Percentiles rank a stretch among this genome's conserved stretches.
Evolutionary conservation across 768 basidiomycete genomes (phyloP).

Genomic region (Mycena chlorophos): DNA sequence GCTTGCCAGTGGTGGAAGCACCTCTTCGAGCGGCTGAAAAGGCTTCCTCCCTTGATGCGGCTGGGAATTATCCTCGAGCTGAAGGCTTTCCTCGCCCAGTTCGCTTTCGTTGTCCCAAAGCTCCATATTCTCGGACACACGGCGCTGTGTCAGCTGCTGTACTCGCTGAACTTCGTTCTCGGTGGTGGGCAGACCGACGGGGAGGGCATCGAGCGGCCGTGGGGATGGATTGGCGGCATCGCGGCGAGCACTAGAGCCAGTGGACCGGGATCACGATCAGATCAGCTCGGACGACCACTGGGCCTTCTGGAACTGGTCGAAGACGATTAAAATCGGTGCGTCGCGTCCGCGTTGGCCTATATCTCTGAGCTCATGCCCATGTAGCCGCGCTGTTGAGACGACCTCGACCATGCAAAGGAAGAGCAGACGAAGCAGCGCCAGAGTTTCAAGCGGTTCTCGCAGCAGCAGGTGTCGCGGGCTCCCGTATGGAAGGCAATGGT

Average conservation of each 20-base stretch:
- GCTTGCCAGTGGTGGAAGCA: no score
- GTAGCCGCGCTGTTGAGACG: background rate
- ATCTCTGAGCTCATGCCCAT: background rate
- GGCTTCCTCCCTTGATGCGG: no score
- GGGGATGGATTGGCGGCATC: slow-evolving; percentile 27
- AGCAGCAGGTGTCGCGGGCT: background rate
- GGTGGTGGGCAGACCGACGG: slow-evolving; percentile 35
- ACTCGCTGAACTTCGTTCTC: slow-evolving; percentile 24
- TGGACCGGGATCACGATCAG: slow-evolving; percentile 30
- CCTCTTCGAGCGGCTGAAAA: no score
- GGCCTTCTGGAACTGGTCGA: slow-evolving; percentile 29
- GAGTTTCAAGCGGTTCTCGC: background rate
- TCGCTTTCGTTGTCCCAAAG: slow-evolving; percentile 28
- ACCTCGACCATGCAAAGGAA: background rate
- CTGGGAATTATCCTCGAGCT: no score
- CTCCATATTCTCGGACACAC: slow-evolving; percentile 30
- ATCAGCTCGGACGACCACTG: slow-evolving; percentile 31
- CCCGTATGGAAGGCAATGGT: slow-evolving; percentile 2
- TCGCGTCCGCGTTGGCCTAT: background rate
- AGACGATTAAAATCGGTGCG: slow-evolving; percentile 24
- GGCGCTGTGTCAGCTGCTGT: slow-evolving; percentile 22
- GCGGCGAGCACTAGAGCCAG: no score
- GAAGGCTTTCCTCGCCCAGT: no score
- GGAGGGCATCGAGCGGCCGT: slow-evolving; percentile 33
- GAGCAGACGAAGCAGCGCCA: background rate